These are phyloP conservation scores for Schizophyllum commune DNA, from an alignment of 1,284 basidiomycete genomes.

Conservation along the genomic window DNA sequence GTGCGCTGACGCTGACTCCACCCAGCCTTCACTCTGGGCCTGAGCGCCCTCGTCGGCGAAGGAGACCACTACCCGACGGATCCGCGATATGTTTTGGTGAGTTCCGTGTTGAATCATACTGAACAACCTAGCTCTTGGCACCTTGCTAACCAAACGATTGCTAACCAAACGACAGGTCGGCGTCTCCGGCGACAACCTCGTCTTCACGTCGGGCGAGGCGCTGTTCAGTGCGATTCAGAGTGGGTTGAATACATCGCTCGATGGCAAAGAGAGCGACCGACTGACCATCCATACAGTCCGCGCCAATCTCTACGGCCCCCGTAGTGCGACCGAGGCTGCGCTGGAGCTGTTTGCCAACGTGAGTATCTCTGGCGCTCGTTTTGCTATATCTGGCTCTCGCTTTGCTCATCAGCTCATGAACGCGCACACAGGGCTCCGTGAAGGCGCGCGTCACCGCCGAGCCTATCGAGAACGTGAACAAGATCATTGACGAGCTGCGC, in stretches of 20 bases:
- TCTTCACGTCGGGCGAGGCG: neutral
- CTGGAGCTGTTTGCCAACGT: constrained; percentile 13
- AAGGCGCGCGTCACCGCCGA: constrained; percentile 2
- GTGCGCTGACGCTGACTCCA: too few species aligned
- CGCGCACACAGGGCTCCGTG: constrained; percentile 10
- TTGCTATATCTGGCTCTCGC: too few species aligned
- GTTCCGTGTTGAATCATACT: neutral
- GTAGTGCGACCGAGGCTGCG: constrained; percentile 1
- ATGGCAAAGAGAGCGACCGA: neutral
- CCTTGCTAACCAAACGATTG: too few species aligned
- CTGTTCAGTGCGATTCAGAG: neutral
- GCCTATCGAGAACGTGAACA: constrained; percentile 9
- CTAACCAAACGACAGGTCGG: neutral
- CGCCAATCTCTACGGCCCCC: constrained; percentile 2
- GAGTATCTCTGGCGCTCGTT: neutral
- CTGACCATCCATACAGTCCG: neutral
- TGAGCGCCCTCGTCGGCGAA: constrained; percentile 2
- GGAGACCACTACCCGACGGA: neutral
- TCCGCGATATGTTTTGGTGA: constrained; percentile 1
- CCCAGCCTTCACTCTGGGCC: constrained; percentile 7
- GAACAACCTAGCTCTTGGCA: too few species aligned
- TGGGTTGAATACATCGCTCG: neutral
- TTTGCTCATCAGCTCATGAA: too few species aligned
- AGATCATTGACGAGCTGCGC: constrained; percentile 10
- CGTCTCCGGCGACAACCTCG: neutral